A percentile compares a stretch with the other conserved stretches of the same genome.
phyloP scores from a whole-genome alignment of 345 rosid species.

The Eucalyptus sp. region DNA sequence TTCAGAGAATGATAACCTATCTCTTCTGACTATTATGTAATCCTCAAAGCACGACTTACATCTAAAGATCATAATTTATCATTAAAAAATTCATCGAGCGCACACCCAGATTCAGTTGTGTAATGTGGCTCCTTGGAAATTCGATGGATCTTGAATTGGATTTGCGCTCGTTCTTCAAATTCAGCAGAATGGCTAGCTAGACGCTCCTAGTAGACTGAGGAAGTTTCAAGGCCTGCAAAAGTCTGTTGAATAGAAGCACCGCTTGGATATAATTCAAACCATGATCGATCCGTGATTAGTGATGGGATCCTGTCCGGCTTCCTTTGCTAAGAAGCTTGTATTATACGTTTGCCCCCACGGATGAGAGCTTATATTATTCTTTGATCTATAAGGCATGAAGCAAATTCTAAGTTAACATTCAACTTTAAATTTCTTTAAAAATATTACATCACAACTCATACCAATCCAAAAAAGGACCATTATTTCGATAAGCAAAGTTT shows the following conservation, averaged over 20 bases:
- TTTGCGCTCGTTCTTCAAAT: not conserved
- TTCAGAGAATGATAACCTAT: too few species aligned
- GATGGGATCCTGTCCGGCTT: not conserved
- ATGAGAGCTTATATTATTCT: not conserved
- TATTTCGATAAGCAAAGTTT: not conserved
- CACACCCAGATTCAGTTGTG: not conserved
- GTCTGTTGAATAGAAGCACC: not conserved
- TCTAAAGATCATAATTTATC: too few species aligned
- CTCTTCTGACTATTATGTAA: too few species aligned
- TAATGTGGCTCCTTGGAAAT: not conserved
- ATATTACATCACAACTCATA: not conserved
- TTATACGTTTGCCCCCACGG: not conserved
- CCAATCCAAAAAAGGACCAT: not conserved
- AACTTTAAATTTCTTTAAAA: not conserved
- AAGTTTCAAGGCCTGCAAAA: not conserved
- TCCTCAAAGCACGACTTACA: too few species aligned
- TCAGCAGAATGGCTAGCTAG: not conserved
- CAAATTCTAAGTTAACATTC: not conserved
- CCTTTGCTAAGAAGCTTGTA: not conserved
- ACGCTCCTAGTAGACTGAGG: not conserved
- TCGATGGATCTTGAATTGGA: not conserved
- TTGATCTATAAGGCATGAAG: not conserved
- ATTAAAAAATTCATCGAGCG: not conserved
- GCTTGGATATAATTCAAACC: not conserved
- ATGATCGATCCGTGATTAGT: not conserved